phyloP scores from a whole-genome alignment of 495 filamentous ascomycete genomes.

The Friedmanniomyces simplex region DNA sequence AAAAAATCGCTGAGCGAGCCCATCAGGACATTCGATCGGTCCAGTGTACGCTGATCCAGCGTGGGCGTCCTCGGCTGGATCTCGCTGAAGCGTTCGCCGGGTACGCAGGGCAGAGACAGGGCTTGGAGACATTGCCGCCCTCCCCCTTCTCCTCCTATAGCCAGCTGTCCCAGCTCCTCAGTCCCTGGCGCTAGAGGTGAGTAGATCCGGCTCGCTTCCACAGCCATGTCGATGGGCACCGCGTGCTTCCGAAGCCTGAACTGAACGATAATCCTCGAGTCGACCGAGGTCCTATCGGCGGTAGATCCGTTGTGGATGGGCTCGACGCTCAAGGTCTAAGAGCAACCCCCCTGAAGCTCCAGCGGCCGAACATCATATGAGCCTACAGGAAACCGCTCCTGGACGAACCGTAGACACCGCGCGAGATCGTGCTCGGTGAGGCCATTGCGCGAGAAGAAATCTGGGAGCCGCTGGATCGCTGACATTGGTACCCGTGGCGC shows the following conservation, averaged over 20 bases:
- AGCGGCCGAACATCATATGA: not conserved
- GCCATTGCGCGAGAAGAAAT: constrained; percentile 9
- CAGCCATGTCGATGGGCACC: constrained; percentile 34
- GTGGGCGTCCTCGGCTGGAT: not conserved
- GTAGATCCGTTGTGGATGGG: no score
- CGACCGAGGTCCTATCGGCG: no score
- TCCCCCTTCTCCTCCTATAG: no score
- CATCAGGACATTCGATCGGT: not conserved
- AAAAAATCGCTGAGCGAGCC: not conserved
- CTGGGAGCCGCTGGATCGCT: not conserved
- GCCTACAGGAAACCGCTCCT: not conserved
- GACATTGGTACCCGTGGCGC: no score
- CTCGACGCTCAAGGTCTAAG: constrained; percentile 34
- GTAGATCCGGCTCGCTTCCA: constrained; percentile 34
- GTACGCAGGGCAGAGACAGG: not conserved
- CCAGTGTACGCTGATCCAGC: not conserved
- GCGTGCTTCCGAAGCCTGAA: constrained; percentile 38
- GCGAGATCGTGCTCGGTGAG: not conserved
- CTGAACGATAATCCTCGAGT: constrained; percentile 35
- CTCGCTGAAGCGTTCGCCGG: not conserved
- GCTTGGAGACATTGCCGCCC: not conserved
- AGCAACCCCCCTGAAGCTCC: constrained; percentile 42
- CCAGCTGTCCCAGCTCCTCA: not conserved
- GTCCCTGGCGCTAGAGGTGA: constrained; percentile 6
- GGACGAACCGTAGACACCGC: not conserved